A percentile compares a stretch with the other conserved stretches of the same genome.
Evolutionary conservation across 1,284 basidiomycete genomes (phyloP).

Genomic region (Sanghuangporus weigelae): DNA sequence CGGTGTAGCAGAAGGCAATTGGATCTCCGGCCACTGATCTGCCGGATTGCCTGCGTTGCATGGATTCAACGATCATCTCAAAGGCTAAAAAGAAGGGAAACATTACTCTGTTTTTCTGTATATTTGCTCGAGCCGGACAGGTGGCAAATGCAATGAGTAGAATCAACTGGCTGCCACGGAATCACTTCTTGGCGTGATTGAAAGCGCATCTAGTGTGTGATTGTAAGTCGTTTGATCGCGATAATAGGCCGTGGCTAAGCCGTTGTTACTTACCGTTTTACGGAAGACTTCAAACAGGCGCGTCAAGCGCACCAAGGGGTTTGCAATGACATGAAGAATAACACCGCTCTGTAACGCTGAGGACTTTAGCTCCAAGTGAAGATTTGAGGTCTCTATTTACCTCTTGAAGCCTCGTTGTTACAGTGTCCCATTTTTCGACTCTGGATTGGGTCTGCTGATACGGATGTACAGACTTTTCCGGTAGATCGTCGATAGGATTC

Average conservation of each 20-base stretch:
- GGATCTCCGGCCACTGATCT: constrained; percentile 14
- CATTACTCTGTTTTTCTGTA: background rate
- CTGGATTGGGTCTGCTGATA: background rate
- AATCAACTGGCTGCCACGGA: constrained; percentile 15
- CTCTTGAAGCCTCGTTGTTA: constrained; percentile 12
- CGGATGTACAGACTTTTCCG: constrained; percentile 5
- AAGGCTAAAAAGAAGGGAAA: background rate
- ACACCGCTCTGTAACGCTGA: constrained; percentile 14
- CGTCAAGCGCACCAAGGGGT: constrained; percentile 10
- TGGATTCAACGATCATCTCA: background rate
- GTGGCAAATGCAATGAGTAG: constrained; percentile 17
- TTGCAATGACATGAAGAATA: constrained; percentile 17
- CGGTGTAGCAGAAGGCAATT: background rate
- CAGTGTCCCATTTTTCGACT: constrained; percentile 11
- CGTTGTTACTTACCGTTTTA: constrained; percentile 13
- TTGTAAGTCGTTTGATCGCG: background rate
- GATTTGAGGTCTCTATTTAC: background rate
- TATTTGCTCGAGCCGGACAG: constrained; percentile 10
- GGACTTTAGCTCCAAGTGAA: background rate
- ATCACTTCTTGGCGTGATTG: constrained; percentile 17
- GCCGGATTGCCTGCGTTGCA: background rate
- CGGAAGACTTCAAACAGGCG: constrained; percentile 17
- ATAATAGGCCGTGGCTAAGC: background rate
- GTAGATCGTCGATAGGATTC: constrained; percentile 12
- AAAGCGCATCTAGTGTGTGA: constrained; percentile 8